Evolutionary conservation across 371 early-diverging fungal species (phyloP), one percentile per base, ranked within the genome.

Genomic region (Rhizopus sp.): DNA sequence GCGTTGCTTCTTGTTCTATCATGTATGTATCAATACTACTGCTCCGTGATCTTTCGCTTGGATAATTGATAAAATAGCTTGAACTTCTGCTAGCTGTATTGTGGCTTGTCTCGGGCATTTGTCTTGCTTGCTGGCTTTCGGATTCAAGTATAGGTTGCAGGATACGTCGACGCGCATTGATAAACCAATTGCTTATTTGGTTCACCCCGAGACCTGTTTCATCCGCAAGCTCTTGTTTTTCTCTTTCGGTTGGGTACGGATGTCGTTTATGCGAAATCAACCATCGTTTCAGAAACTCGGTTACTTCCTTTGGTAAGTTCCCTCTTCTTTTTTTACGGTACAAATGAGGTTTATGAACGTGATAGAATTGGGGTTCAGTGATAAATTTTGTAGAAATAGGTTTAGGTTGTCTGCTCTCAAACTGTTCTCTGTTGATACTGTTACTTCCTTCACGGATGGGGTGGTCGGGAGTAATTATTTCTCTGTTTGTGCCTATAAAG

Each of bases 131-230:
- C 2, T 32, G 47, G 23, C 58, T 59, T 53, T 76, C 77, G 1
- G 73, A 71, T 50, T 77, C 74, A 5, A 77, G 41, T 53, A 80
- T 54, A 37, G 76, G 86, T 45, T 85, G 83, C 35, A 85, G 40
- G 16, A 82, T 82, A 29, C 93, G 78, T 37, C 94, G 74, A 4
- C 94, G 64, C 4, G 93, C 93, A 70, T 94, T 94, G 54, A 94
- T 92, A 60, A 94, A 94, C 94, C 94, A 94, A 64, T 94, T 91
- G 48, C 89, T 91, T 52, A 93, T 88, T 69, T 94, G 94, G 46
- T 83, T 87, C 46, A 88, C 71, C 5, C 78, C 83, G 31, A 94
- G 64, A 0, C 85, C 84, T 0, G 93, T 92, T 13, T 77, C 75
- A 15, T 78, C 69, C 2, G 86, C 81, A 17, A 93, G 70, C 17